Conservation (phyloP, 2,329 filamentous ascomycete genomes). For the Juglanconis sp. region DNA sequence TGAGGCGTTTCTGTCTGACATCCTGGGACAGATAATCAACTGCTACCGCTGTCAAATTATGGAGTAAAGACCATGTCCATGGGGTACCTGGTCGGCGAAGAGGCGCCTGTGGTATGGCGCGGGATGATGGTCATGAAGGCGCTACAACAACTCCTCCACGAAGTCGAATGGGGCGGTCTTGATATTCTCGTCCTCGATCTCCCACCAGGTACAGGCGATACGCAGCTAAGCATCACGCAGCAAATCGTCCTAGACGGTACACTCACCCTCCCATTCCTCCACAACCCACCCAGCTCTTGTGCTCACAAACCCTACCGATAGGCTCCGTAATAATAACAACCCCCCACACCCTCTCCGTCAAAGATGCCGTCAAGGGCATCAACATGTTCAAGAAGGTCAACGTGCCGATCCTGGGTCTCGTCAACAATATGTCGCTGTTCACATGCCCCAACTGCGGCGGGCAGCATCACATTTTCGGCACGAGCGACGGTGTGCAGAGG, state of each 20-base stretch:
- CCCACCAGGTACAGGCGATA: conserved; percentile 91
- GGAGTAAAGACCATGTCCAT: conserved; percentile 98
- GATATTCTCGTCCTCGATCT: conserved; percentile 88
- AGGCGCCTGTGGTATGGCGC: conserved; percentile 87
- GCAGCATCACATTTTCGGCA: conserved; percentile 74
- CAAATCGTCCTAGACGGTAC: conserved; percentile 83
- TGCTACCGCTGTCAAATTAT: conserved; percentile 88
- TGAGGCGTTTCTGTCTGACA: neutral
- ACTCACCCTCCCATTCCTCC: conserved; percentile 20
- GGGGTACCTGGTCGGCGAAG: conserved; percentile 82
- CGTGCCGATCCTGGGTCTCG: conserved; percentile 78
- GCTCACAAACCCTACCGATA: conserved; percentile 28
- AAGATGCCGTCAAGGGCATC: conserved; percentile 87
- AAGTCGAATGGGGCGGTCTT: conserved; percentile 88
- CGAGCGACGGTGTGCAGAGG: conserved; percentile 58
- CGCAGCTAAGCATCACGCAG: conserved; percentile 94
- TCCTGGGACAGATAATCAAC: conserved; percentile 61
- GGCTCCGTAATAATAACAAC: conserved; percentile 86
- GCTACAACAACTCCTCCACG: conserved; percentile 88
- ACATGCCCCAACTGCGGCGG: conserved; percentile 73
- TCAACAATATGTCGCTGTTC: conserved; percentile 90
- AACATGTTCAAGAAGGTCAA: conserved; percentile 88
- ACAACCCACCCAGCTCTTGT: neutral
- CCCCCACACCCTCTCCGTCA: conserved; percentile 86
- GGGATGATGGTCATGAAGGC: conserved; percentile 98